Conservation (phyloP, 306 rosid genomes). For the Prunus fruticosa region DNA sequence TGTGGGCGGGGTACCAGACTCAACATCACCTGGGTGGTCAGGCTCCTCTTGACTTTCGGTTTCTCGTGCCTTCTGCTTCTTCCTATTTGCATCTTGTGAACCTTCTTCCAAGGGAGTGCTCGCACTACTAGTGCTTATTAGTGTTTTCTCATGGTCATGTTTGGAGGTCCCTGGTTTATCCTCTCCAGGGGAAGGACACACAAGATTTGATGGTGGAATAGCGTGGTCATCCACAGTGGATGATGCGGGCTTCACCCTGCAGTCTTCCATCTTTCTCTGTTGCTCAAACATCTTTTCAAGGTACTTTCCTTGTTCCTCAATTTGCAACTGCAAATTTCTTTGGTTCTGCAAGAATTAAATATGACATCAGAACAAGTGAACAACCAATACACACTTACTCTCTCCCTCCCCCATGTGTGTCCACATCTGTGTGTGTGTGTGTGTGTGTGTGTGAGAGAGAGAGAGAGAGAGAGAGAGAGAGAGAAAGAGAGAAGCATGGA, state of each 20-base stretch:
- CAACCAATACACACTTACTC: neutral
- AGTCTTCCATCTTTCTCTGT: slow-evolving; percentile 57
- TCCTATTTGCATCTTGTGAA: slow-evolving; percentile 33
- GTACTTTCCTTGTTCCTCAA: slow-evolving; percentile 81
- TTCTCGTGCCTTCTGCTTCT: slow-evolving; percentile 36
- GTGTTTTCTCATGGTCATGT: slow-evolving; percentile 20
- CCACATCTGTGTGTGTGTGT: too few relatives aligned
- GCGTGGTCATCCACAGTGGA: slow-evolving; percentile 37
- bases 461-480: neutral
- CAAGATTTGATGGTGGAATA: slow-evolving; percentile 19
- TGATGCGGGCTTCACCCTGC: slow-evolving; percentile 42
- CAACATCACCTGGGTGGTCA: slow-evolving; percentile 21
- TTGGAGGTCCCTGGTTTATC: slow-evolving; percentile 29
- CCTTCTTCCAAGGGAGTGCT: slow-evolving; percentile 23
- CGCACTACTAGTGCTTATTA: slow-evolving; percentile 11
- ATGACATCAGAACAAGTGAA: slow-evolving; percentile 23
- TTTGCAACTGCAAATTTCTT: slow-evolving; percentile 78
- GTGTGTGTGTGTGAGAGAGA: too few relatives aligned
- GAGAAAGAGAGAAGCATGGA: neutral
- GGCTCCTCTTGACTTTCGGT: slow-evolving; percentile 22
- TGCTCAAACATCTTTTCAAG: slow-evolving; percentile 85
- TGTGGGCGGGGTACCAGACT: slow-evolving; percentile 33
- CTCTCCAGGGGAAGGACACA: slow-evolving; percentile 11
- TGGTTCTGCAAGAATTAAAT: slow-evolving; percentile 50
- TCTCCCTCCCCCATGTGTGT: neutral